Percentiles rank a stretch among this genome's conserved stretches.
Conservation (phyloP, 1,284 basidiomycete species). For the Chalciporus piperatoides region DNA sequence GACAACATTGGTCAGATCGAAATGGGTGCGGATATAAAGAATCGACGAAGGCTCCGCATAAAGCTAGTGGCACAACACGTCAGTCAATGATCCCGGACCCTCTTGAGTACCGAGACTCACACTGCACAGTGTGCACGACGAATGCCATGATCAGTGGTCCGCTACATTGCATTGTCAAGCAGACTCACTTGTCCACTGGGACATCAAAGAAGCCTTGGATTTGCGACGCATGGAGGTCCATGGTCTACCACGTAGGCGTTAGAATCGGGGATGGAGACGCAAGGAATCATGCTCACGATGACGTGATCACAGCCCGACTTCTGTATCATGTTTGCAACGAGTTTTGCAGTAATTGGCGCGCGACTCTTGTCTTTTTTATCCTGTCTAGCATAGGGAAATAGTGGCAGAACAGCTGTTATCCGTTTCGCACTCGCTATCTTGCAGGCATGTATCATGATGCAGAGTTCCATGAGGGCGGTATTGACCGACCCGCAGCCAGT, state of each 20-base stretch:
- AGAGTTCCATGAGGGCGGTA: conserved; percentile 91
- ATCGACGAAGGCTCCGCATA: conserved; percentile 98
- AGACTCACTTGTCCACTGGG: conserved; percentile 97
- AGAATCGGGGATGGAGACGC: neutral
- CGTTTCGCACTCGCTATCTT: conserved; percentile 95
- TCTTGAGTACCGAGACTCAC: conserved; percentile 40
- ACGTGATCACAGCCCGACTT: conserved; percentile 98
- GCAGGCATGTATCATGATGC: conserved; percentile 99
- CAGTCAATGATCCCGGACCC: conserved; percentile 21
- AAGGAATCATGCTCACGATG: conserved; percentile 70
- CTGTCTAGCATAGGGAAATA: conserved; percentile 94
- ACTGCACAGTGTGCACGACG: conserved; percentile 30
- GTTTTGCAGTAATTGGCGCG: conserved; percentile 97
- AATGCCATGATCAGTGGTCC: conserved; percentile 19
- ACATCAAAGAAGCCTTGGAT: conserved; percentile 99
- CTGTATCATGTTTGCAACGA: conserved; percentile 99
- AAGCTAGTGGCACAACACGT: conserved; percentile 52
- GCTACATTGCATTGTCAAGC: conserved; percentile 7
- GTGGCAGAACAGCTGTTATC: conserved; percentile 94
- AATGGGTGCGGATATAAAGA: conserved; percentile 91
- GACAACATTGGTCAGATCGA: conserved; percentile 84
- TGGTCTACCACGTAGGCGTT: conserved; percentile 60
- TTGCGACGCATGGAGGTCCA: conserved; percentile 97
- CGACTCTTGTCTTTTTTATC: conserved; percentile 99
- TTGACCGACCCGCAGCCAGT: conserved; percentile 86